Evolutionary conservation across 2,329 filamentous ascomycete species (phyloP), one percentile per base, ranked within the genome.

Genomic region (Mycosphaerella sp.): DNA sequence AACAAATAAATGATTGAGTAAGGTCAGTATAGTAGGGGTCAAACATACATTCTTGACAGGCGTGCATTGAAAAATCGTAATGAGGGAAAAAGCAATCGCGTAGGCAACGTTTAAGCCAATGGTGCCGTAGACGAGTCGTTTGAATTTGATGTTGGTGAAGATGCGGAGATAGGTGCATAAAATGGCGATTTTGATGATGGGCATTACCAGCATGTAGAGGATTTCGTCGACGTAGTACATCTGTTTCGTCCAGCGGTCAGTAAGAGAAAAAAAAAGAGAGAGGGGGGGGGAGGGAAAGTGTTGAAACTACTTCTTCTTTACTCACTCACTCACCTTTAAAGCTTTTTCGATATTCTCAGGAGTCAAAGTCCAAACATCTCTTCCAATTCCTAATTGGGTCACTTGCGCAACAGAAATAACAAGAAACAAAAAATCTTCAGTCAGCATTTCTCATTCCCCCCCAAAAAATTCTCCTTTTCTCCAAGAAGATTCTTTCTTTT

Each of bases 81-180:
- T 56, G 11, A 58, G 23, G 17, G 56, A 32, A 51, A 60, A 60
- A 2, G 39, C 31, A 32, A 60, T 48, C 10, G 50, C 51, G 50
- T 58, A 60, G 10, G 56, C 56, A 5, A 56, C 53, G 36, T 60
- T 60, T 10, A 60, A 38, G 9, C 43, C 58, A 9, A 60, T 58
- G 17, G 48, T 50, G 6, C 39, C 48, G 29, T 48, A 60, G 8
- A 55, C 53, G 7, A 56, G 42, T n/a, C 51, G 14, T 9, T 54
- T 51, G 32, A 60, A 60, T 36, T 42, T 32, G n/a, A 51, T 46
- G 7, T 41, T 38, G 12, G 51, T 50, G 51, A 60, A 59, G 36
- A 60, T 58, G 9, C 56, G 49, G n/a, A 60, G 53, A 21, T 60
- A 60, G 26, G 58, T 60, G 47, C 50, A 58, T 12, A 55, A 48